Percentiles rank a stretch among this genome's conserved stretches.
phyloP scores from a whole-genome alignment of 495 filamentous ascomycete species.

The Penicillium canariense region DNA sequence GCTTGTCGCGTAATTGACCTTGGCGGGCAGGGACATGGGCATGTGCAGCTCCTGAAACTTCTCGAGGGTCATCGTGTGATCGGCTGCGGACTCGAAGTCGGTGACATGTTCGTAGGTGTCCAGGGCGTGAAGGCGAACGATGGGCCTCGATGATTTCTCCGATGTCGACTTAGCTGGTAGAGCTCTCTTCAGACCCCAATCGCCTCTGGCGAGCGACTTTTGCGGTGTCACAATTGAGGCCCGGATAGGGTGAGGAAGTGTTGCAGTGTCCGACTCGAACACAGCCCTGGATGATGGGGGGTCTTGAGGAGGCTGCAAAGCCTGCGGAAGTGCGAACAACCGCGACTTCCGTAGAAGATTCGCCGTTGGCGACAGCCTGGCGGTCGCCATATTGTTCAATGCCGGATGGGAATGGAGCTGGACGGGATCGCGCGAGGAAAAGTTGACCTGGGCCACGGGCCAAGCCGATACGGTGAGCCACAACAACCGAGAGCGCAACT shows the following conservation, averaged over 20 bases:
- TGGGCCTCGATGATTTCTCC: constrained; percentile 61
- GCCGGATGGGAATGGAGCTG: constrained; percentile 20
- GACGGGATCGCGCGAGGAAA: constrained; percentile 33
- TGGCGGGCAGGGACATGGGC: constrained; percentile 55
- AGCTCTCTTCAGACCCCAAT: constrained; percentile 92
- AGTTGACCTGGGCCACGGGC: constrained; percentile 32
- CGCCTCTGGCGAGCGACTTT: constrained; percentile 72
- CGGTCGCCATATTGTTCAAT: constrained; percentile 46
- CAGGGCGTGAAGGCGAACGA: constrained; percentile 66
- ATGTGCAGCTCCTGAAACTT: constrained; percentile 85
- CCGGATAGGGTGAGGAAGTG: constrained; percentile 74
- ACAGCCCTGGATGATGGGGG: constrained; percentile 39
- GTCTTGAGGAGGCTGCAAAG: constrained; percentile 49
- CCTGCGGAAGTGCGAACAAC: constrained; percentile 61
- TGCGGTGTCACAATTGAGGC: constrained; percentile 79
- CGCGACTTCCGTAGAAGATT: constrained; percentile 63
- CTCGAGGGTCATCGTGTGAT: constrained; percentile 74
- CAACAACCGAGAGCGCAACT: constrained; percentile 17
- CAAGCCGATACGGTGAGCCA: constrained; percentile 14
- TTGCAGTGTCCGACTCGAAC: constrained; percentile 62
- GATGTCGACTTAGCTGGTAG: constrained; percentile 74
- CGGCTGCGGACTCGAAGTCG: constrained; percentile 79
- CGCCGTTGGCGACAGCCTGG: constrained; percentile 58
- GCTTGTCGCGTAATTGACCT: constrained; percentile 30
- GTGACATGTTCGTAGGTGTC: constrained; percentile 92